Evolutionary conservation across 2,329 filamentous ascomycete species (phyloP).

Genomic region (Penicillium sp.): DNA sequence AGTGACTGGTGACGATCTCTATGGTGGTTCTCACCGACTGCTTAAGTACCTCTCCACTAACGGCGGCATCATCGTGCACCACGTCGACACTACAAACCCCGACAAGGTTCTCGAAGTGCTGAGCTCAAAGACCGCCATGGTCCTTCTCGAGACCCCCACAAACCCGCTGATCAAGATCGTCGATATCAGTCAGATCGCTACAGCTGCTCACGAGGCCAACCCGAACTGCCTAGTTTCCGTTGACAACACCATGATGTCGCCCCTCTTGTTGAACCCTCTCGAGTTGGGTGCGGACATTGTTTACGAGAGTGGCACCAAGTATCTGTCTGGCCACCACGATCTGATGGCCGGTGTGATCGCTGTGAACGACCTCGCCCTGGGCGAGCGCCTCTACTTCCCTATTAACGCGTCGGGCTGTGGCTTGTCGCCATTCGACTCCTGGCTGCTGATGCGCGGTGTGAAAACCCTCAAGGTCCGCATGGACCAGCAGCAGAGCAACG

Average conservation of each 20-base stretch:
- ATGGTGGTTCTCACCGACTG: conserved; percentile 91
- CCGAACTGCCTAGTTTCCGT: conserved; percentile 81
- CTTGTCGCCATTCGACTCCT: conserved; percentile 91
- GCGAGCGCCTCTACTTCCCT: conserved; percentile 91
- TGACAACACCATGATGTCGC: conserved; percentile 99
- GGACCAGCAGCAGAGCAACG: conserved; percentile 96
- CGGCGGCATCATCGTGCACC: conserved; percentile 89
- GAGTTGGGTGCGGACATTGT: conserved; percentile 94
- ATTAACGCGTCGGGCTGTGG: conserved; percentile 97
- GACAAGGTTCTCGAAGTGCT: conserved; percentile 71
- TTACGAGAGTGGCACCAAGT: conserved; percentile 98
- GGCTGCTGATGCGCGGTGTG: conserved; percentile 90
- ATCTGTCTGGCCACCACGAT: conserved; percentile 96
- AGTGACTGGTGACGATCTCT: conserved; percentile 93
- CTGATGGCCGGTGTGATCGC: conserved; percentile 98
- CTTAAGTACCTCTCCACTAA: conserved; percentile 89
- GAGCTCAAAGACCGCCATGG: conserved; percentile 85
- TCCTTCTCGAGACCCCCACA: conserved; percentile 92
- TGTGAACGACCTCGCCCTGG: conserved; percentile 78
- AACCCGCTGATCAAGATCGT: conserved; percentile 99
- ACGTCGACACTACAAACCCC: conserved; percentile 87
- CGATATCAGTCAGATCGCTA: conserved; percentile 81
- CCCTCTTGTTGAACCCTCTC: conserved; percentile 88
- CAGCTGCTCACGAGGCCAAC: conserved; percentile 75
- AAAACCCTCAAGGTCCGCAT: conserved; percentile 97